Base-by-base conservation (phyloP, 2,329 filamentous ascomycete genomes). In the Endoconidiophora polonica region DNA sequence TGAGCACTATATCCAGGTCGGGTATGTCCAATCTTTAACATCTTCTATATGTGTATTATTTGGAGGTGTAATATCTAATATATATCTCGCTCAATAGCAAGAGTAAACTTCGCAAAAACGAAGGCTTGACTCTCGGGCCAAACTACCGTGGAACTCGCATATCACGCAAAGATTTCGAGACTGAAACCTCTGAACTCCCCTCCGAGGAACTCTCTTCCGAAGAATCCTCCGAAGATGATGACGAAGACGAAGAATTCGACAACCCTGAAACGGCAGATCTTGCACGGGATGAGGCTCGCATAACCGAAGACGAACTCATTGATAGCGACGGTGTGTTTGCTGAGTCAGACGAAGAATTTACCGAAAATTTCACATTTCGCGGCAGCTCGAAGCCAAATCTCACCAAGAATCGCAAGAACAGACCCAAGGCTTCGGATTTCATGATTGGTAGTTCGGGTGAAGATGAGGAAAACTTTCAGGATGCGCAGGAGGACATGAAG, bases 1-100 rank as follows among this genome's bases (percentile, higher is more conserved):
- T 29, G 90, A 94, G 59, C 90, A 96, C 62, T 96, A 96, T 61
- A 74, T 83, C 41, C 65, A 73, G 48, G 85, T 94, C 29, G 83
- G 81, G 72, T 82, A 67, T 50, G 69, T 48, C 3, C 5, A 33
- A 40, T 6, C 10, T 12, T 7, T 4, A 33, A 45, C 9, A n/a
- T 49, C 16, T 5, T 45, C 26, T 29, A 3, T 3, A 4, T 33
- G 7, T 33, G 12, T 33, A 33, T 12, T 33, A 10, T 33, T 40
- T 29, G 23, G 14, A n/a, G 39, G 14, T 29, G 33, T 41, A 18
- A 29, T 26, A 12, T 16, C 24, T 46, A 44, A 45, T 7, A 23
- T n/a, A 23, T 41, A 41, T 9, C 23, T 45, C 47, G 36, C 29
- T 55, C 16, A 20, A 54, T 54, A 81, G 79, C 18, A 91, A 88